Evolutionary conservation across 306 rosid species (phyloP).

Genomic region (Quercus glauca): DNA sequence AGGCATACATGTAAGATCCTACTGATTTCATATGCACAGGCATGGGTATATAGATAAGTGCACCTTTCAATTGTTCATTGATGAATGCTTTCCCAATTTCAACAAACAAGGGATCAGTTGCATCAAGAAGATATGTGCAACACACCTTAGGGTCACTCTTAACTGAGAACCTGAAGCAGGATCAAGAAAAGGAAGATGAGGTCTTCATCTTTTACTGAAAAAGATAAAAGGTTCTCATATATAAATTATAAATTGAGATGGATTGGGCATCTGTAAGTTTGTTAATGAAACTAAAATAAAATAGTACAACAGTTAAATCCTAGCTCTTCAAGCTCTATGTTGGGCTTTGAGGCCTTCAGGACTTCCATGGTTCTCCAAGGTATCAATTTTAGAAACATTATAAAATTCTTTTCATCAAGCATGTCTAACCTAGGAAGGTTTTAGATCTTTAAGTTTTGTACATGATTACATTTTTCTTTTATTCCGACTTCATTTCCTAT

Average conservation of each 20-base stretch:
- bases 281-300: background rate
- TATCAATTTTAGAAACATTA: background rate
- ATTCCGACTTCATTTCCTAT: slow-evolving; percentile 1
- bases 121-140: slow-evolving; percentile 96
- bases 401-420: background rate
- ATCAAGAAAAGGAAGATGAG: background rate
- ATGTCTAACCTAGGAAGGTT: background rate
- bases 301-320: background rate
- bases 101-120: slow-evolving; percentile 79
- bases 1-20: slow-evolving; percentile 11
- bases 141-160: slow-evolving; percentile 71
- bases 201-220: background rate
- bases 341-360: slow-evolving; percentile 1
- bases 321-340: background rate
- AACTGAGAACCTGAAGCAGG: slow-evolving; percentile 70
- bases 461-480: slow-evolving; percentile 12
- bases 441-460: background rate
- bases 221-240: background rate
- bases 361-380: background rate
- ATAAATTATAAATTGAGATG: background rate
- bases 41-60: background rate
- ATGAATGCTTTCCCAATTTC: slow-evolving; percentile 85
- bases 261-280: background rate
- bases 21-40: slow-evolving; percentile 1
- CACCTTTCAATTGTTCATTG: slow-evolving; percentile 79